A percentile compares a stretch with the other conserved stretches of the same genome.
phyloP scores from a whole-genome alignment of 805 yeast genomes.

The Naumovozyma castellii region DNA sequence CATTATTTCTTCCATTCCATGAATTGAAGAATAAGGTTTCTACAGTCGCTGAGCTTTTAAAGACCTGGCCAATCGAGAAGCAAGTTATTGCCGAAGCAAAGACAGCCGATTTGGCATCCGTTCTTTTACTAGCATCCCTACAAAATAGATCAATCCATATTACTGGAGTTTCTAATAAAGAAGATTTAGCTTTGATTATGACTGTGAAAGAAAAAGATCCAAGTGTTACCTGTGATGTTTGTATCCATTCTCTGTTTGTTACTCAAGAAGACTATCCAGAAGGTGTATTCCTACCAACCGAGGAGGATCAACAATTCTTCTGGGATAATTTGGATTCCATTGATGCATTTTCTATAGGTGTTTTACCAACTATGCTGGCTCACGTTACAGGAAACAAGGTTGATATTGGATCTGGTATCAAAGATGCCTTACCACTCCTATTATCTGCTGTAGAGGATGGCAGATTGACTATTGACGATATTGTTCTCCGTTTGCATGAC shows the following conservation, averaged over 20 bases:
- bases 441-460: slow-evolving; percentile 71
- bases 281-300: slow-evolving; percentile 66
- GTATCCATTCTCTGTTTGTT: slow-evolving; percentile 69
- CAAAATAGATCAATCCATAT: slow-evolving; percentile 80
- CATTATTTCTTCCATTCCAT: slow-evolving; percentile 73
- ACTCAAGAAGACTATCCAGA: slow-evolving; percentile 63
- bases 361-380: slow-evolving; percentile 65
- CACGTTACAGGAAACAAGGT: slow-evolving; percentile 50
- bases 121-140: slow-evolving; percentile 78
- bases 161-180: slow-evolving; percentile 71
- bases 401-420: slow-evolving; percentile 66
- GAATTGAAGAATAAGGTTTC: slow-evolving; percentile 63
- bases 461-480: slow-evolving; percentile 61
- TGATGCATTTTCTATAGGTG: slow-evolving; percentile 84
- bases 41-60: slow-evolving; percentile 70
- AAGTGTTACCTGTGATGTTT: slow-evolving; percentile 82
- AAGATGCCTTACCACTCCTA: slow-evolving; percentile 74
- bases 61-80: slow-evolving; percentile 74
- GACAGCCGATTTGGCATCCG: slow-evolving; percentile 87
- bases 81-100: slow-evolving; percentile 88
- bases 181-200: slow-evolving; percentile 73
- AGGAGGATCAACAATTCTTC: slow-evolving; percentile 68
- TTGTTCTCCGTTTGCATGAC: slow-evolving; percentile 63
- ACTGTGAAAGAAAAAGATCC: slow-evolving; percentile 78
- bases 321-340: slow-evolving; percentile 67